These are phyloP conservation scores for Castanopsis chinensis DNA, from an alignment of 306 rosid genomes.

Conservation along the genomic window DNA sequence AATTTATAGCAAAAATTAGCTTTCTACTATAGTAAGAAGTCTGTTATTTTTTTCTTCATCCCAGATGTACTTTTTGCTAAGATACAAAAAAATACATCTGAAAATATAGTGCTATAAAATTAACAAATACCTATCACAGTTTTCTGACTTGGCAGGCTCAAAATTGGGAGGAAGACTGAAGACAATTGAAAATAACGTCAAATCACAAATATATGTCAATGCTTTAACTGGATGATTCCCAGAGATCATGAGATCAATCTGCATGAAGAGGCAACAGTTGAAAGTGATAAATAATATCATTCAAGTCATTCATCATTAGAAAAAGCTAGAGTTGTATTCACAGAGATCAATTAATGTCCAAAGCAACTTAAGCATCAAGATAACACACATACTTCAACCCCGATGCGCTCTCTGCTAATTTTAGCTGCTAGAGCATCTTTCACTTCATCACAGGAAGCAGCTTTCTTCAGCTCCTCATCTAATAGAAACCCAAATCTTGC, in stretches of 20 bases:
- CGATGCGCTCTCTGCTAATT: slow-evolving; percentile 92
- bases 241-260: slow-evolving; percentile 84
- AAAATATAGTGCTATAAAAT: not conserved
- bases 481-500: slow-evolving; percentile 77
- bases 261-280: slow-evolving; percentile 13
- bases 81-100: not conserved
- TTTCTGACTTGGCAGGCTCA: slow-evolving; percentile 60
- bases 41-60: not conserved
- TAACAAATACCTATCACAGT: slow-evolving; percentile 65
- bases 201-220: slow-evolving; percentile 62
- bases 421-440: slow-evolving; percentile 77
- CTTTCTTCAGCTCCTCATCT: slow-evolving; percentile 77
- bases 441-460: slow-evolving; percentile 84
- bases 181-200: slow-evolving; percentile 70
- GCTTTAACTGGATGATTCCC: slow-evolving; percentile 88
- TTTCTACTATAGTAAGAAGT: not conserved
- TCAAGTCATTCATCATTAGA: slow-evolving; percentile 8
- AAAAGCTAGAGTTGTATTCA: slow-evolving; percentile 9
- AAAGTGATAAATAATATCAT: not conserved
- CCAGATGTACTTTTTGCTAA: not conserved
- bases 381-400: slow-evolving; percentile 60
- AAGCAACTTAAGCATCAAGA: slow-evolving; percentile 19
- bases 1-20: not conserved
- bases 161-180: slow-evolving; percentile 63
- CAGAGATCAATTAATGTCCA: slow-evolving; percentile 3